These are phyloP conservation scores for Coemansia sp. DNA, from an alignment of 192 early-diverging fungal genomes.

Conservation along the genomic window DNA sequence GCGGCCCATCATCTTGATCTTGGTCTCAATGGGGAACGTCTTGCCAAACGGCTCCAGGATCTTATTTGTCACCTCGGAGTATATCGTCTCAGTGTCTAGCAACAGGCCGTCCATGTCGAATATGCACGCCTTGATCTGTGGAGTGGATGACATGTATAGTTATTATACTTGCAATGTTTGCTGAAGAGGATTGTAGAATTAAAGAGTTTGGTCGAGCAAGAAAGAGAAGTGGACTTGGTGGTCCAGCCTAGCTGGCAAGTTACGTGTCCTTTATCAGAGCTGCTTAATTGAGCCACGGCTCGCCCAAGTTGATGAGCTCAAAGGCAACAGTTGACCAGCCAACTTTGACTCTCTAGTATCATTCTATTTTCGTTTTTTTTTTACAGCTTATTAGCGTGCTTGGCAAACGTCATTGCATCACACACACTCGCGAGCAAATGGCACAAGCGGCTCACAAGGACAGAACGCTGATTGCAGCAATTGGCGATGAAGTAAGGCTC, in stretches of 20 bases:
- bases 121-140: conserved; percentile 65
- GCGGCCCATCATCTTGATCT: conserved; percentile 75
- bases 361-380: background rate
- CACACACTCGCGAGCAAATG: conserved; percentile 13
- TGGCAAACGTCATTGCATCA: background rate
- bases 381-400: background rate
- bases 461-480: conserved; percentile 54
- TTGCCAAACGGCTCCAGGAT: conserved; percentile 78
- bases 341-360: background rate
- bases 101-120: conserved; percentile 85
- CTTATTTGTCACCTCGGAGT: conserved; percentile 82
- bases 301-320: background rate
- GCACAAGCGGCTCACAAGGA: conserved; percentile 33
- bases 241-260: background rate
- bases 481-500: conserved; percentile 51
- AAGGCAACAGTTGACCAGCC: background rate
- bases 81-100: conserved; percentile 87
- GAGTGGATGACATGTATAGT: conserved; percentile 16
- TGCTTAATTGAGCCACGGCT: background rate
- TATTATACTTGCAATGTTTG: background rate
- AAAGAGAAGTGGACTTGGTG: background rate
- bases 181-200: background rate
- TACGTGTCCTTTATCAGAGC: background rate
- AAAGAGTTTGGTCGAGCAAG: background rate
- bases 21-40: conserved; percentile 66